Percentiles rank a stretch among this genome's conserved stretches.
Conservation (phyloP, 75 land plant species). For the Pseudotsuga menziesii region DNA sequence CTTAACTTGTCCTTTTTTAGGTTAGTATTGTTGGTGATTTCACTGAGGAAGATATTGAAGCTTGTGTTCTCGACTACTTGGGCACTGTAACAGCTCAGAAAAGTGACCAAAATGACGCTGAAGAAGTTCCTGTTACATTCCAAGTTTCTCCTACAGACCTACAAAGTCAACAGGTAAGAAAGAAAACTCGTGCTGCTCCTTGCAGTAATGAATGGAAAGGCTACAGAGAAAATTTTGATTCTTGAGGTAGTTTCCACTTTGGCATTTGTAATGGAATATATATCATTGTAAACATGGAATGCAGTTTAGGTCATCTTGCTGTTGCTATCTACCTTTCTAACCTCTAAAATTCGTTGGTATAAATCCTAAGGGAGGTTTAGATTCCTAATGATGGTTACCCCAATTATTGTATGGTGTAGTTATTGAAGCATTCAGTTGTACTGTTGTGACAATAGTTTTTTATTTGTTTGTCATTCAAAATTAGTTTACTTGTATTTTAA, state of each 20-base stretch:
- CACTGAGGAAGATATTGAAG: constrained; percentile 86
- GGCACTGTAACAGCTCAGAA: constrained; percentile 68
- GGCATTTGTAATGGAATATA: neutral
- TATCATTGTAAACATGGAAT: neutral
- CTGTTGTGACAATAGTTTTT: no score
- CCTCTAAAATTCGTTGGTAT: no score
- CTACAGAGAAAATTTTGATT: neutral
- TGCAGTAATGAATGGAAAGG: neutral
- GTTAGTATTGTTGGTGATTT: constrained; percentile 98
- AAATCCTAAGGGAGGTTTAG: no score
- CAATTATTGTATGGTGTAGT: no score
- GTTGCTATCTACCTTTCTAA: neutral
- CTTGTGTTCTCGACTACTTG: constrained; percentile 90
- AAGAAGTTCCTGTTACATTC: constrained; percentile 42
- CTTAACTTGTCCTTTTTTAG: constrained; percentile 23
- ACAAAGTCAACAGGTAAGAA: constrained; percentile 76
- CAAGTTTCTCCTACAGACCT: constrained; percentile 62
- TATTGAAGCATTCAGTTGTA: no score
- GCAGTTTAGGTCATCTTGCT: neutral
- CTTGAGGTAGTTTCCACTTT: neutral
- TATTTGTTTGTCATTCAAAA: no score
- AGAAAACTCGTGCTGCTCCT: neutral
- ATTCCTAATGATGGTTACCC: no score
- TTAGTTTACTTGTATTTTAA: no score
- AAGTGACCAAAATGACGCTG: constrained; percentile 13